phyloP scores from a whole-genome alignment of 805 yeast species.

The Wickerhamiella nectarea region DNA sequence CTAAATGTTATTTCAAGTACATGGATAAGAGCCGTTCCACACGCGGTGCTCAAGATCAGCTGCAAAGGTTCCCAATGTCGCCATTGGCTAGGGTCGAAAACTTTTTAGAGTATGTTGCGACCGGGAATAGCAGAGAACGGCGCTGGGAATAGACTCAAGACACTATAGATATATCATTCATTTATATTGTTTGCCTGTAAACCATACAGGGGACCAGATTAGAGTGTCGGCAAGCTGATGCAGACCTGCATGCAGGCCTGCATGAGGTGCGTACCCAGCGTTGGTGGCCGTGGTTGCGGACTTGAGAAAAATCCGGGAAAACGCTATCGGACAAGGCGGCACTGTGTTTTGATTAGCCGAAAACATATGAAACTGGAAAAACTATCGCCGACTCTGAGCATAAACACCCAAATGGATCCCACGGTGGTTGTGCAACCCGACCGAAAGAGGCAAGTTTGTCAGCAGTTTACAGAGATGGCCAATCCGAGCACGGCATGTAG shows the following conservation, averaged over 20 bases:
- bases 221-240: neutral
- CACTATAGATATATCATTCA: neutral
- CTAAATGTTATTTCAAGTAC: neutral
- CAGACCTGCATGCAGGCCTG: neutral
- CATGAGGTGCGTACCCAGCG: neutral
- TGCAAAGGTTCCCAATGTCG: neutral
- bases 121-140: neutral
- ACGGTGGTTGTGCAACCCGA: neutral
- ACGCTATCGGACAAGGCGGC: neutral
- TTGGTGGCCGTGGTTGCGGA: neutral
- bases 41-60: neutral
- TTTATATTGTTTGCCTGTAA: neutral
- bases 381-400: too few relatives aligned
- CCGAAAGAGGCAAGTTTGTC: neutral
- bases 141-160: too few relatives aligned
- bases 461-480: conserved; percentile 7
- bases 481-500: conserved; percentile 13
- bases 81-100: conserved; percentile 3
- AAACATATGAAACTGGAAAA: too few relatives aligned
- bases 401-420: too few relatives aligned
- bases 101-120: neutral
- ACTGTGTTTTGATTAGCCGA: neutral
- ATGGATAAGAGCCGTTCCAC: neutral
- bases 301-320: neutral
- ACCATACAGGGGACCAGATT: neutral